These are phyloP conservation scores for Pichia sp. DNA, from an alignment of 1,139 yeast species.

Conservation along the genomic window DNA sequence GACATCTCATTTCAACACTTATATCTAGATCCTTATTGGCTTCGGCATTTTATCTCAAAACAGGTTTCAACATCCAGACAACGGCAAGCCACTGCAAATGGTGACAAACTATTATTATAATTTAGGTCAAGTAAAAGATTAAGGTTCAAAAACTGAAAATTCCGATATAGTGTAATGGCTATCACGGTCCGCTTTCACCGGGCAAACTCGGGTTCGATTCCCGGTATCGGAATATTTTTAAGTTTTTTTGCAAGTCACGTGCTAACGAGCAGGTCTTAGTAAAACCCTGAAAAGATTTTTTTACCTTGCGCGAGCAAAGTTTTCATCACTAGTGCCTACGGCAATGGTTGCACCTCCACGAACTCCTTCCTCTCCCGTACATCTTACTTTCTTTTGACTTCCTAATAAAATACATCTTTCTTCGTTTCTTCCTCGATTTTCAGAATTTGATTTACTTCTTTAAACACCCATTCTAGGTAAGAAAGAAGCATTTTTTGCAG, in stretches of 20 bases:
- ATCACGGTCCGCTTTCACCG: constrained; percentile 14
- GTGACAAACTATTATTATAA: no score
- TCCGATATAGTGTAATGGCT: constrained; percentile 16
- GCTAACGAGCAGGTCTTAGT: neutral
- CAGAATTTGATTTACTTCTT: neutral
- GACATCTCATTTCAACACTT: no score
- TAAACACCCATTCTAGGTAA: constrained; percentile 23
- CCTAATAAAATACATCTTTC: neutral
- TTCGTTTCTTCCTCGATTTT: neutral
- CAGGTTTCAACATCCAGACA: no score
- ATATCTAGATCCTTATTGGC: no score
- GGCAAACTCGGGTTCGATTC: constrained; percentile 16
- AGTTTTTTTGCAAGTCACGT: neutral
- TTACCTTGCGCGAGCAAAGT: neutral
- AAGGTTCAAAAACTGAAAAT: neutral
- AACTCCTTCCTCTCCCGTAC: neutral
- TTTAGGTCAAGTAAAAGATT: no score
- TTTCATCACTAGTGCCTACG: neutral
- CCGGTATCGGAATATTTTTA: constrained; percentile 13
- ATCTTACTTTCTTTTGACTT: neutral
- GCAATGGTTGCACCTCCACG: neutral
- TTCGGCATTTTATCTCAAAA: no score
- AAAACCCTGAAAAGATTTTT: neutral
- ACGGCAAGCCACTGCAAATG: no score
- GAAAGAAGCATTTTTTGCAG: constrained; percentile 37